A percentile compares a stretch with the other conserved stretches of the same genome.
These are phyloP conservation scores for Citropsis articulata DNA, from an alignment of 345 rosid species.

Conservation along the genomic window DNA sequence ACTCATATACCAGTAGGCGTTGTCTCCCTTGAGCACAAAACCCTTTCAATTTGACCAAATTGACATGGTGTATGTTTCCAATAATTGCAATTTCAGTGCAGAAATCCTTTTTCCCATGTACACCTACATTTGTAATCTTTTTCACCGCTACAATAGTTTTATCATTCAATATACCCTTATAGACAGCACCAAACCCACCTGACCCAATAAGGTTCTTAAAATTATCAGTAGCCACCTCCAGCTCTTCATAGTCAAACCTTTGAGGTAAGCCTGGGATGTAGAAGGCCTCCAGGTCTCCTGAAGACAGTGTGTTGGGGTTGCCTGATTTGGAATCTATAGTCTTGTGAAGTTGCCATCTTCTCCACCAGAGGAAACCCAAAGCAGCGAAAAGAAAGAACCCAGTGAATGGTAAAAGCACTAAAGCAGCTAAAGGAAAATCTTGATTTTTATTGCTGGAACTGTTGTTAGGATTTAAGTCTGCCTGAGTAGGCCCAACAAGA, in stretches of 20 bases:
- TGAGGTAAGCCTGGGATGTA: constrained; percentile 73
- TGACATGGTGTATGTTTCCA: constrained; percentile 73
- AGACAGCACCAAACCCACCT: constrained; percentile 81
- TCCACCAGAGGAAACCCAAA: constrained; percentile 53
- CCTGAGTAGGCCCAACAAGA: constrained; percentile 29
- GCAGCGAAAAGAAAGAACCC: constrained; percentile 40
- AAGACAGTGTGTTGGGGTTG: constrained; percentile 31
- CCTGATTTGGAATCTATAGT: constrained; percentile 28
- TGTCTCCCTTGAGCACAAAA: constrained; percentile 69
- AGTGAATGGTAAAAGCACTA: constrained; percentile 65
- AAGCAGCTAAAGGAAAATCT: constrained; percentile 49
- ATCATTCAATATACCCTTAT: constrained; percentile 52
- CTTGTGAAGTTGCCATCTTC: constrained; percentile 43
- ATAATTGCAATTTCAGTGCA: constrained; percentile 73
- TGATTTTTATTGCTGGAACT: constrained; percentile 22
- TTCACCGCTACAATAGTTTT: constrained; percentile 61
- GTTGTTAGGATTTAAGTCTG: constrained; percentile 10
- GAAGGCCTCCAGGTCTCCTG: constrained; percentile 66
- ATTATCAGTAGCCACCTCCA: constrained; percentile 59
- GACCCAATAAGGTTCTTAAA: constrained; percentile 60
- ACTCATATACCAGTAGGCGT: constrained; percentile 67
- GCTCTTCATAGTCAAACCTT: constrained; percentile 58
- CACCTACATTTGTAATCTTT: constrained; percentile 55
- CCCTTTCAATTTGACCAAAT: constrained; percentile 74
- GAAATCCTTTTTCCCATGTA: constrained; percentile 71